phyloP scores from a whole-genome alignment of 2,329 filamentous ascomycete species.

The Aaosphaeria arxii region DNA sequence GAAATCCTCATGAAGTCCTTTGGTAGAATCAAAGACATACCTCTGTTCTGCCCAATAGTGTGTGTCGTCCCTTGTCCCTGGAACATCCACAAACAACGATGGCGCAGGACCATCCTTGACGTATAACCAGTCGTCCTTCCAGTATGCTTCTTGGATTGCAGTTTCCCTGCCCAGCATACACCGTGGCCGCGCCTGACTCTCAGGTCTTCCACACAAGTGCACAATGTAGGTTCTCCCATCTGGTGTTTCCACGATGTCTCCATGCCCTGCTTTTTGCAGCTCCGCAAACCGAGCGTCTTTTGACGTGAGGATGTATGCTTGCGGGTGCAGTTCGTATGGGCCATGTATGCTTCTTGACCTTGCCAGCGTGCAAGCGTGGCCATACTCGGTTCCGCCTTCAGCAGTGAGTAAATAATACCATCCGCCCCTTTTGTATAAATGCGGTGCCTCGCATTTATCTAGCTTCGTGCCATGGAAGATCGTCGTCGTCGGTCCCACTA shows the following conservation, averaged over 20 bases:
- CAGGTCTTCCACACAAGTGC: slow-evolving; percentile 33
- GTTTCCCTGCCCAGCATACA: slow-evolving; percentile 37
- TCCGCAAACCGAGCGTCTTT: slow-evolving; percentile 29
- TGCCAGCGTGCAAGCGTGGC: slow-evolving; percentile 39
- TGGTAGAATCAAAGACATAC: slow-evolving; percentile 46
- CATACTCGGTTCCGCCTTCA: slow-evolving; percentile 40
- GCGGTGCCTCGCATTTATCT: slow-evolving; percentile 36
- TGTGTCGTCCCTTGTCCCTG: slow-evolving; percentile 23
- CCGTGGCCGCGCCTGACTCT: slow-evolving; percentile 22
- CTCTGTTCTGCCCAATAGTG: slow-evolving; percentile 42
- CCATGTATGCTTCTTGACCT: slow-evolving; percentile 39
- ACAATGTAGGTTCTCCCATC: slow-evolving; percentile 34
- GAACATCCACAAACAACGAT: slow-evolving; percentile 41
- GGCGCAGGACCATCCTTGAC: slow-evolving; percentile 53
- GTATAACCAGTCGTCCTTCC: slow-evolving; percentile 63
- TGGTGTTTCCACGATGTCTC: slow-evolving; percentile 34
- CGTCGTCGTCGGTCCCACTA: slow-evolving; percentile 56
- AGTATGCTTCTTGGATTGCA: slow-evolving; percentile 57
- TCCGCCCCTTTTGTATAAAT: slow-evolving; percentile 34
- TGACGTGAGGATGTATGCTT: slow-evolving; percentile 43
- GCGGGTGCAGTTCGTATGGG: slow-evolving; percentile 39
- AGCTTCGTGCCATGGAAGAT: slow-evolving; percentile 55
- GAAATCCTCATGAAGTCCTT: slow-evolving; percentile 52
- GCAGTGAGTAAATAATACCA: slow-evolving; percentile 37
- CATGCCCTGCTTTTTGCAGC: slow-evolving; percentile 35